Conservation (phyloP, 2,329 filamentous ascomycete species). For the Rhinocladiella mackenziei region DNA sequence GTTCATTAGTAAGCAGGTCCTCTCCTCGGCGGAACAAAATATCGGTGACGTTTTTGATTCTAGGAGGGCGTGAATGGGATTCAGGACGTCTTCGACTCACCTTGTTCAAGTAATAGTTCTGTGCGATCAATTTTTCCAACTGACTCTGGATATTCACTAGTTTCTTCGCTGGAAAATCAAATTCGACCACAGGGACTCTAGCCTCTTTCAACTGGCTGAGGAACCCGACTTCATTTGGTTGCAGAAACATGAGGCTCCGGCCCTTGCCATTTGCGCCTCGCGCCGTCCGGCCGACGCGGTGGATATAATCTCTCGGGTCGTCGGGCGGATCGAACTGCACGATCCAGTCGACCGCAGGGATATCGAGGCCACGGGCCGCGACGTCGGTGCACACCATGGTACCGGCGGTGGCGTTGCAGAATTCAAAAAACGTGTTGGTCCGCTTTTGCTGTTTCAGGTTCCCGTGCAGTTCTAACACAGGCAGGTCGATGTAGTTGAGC, state of each 20-base stretch:
- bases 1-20: too few species aligned
- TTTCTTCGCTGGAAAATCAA: slow-evolving; percentile 89
- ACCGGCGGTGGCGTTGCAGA: slow-evolving; percentile 77
- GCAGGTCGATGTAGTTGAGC: slow-evolving; percentile 95
- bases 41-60: too few species aligned
- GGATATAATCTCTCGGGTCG: slow-evolving; percentile 86
- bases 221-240: slow-evolving; percentile 89
- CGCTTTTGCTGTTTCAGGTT: slow-evolving; percentile 99
- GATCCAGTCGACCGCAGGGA: slow-evolving; percentile 93
- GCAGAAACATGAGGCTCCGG: slow-evolving; percentile 85
- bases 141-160: slow-evolving; percentile 87
- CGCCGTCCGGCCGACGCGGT: slow-evolving; percentile 92
- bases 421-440: slow-evolving; percentile 99
- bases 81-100: slow-evolving; percentile 38
- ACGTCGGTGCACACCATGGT: slow-evolving; percentile 96
- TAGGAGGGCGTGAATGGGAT: too few species aligned
- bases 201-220: slow-evolving; percentile 85
- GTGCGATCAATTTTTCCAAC: slow-evolving; percentile 86
- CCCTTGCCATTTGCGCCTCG: slow-evolving; percentile 79
- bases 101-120: slow-evolving; percentile 98
- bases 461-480: slow-evolving; percentile 79
- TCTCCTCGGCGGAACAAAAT: too few species aligned
- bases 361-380: slow-evolving; percentile 90
- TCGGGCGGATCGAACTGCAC: slow-evolving; percentile 94
- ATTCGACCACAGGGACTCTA: slow-evolving; percentile 89